Evolutionary conservation across 192 early-diverging fungal species (phyloP).

Genomic region (Umbelopsis sp.): DNA sequence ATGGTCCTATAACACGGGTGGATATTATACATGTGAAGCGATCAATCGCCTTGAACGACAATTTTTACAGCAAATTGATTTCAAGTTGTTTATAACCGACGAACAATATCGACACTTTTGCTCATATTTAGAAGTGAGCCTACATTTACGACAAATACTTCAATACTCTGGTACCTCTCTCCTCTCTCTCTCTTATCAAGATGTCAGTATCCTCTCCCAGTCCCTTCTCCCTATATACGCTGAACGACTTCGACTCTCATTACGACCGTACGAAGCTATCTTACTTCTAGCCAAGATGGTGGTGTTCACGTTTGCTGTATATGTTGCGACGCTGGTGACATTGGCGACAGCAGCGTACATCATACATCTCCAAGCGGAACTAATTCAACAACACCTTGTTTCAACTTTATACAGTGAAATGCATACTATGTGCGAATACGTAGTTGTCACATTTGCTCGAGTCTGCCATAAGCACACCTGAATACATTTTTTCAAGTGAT

Average conservation of each 20-base stretch:
- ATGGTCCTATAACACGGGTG: slow-evolving; percentile 47
- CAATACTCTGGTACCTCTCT: slow-evolving; percentile 5
- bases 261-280: slow-evolving; percentile 33
- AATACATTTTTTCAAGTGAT: no score
- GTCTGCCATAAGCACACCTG: background rate
- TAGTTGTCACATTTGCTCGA: background rate
- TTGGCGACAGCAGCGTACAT: slow-evolving; percentile 18
- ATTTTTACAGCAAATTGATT: slow-evolving; percentile 44
- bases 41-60: slow-evolving; percentile 45
- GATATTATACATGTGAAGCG: slow-evolving; percentile 32
- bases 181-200: slow-evolving; percentile 41
- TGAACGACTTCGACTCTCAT: slow-evolving; percentile 38
- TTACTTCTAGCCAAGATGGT: slow-evolving; percentile 23
- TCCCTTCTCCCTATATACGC: slow-evolving; percentile 38
- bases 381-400: background rate
- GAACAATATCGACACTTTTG: slow-evolving; percentile 45
- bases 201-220: slow-evolving; percentile 47
- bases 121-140: slow-evolving; percentile 44
- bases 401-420: slow-evolving; percentile 4
- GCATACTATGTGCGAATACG: slow-evolving; percentile 4
- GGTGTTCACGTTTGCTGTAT: slow-evolving; percentile 9
- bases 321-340: slow-evolving; percentile 22
- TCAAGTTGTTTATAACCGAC: slow-evolving; percentile 44
- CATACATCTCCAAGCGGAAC: slow-evolving; percentile 18
- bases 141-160: slow-evolving; percentile 41